Evolutionary conservation across 164 flowering plant genomes (phyloP).

Genomic region (Chimonanthus praecox): DNA sequence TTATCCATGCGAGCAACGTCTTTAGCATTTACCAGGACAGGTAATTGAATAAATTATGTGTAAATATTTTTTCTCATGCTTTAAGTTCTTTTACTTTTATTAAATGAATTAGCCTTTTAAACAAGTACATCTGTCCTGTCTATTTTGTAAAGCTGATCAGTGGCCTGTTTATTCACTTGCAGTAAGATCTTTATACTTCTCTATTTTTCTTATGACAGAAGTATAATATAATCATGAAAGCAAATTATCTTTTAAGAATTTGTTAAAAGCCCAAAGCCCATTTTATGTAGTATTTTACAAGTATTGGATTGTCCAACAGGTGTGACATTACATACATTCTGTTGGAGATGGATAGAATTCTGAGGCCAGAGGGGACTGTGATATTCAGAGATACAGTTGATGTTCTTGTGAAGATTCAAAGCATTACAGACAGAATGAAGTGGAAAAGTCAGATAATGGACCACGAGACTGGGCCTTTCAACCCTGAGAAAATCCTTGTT

Average conservation of each 20-base stretch:
- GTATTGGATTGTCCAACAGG: conserved; percentile 31
- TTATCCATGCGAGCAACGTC: conserved; percentile 72
- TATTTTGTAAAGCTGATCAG: too few relatives aligned
- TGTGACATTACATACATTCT: conserved; percentile 78
- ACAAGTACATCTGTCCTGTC: too few relatives aligned
- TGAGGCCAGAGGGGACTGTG: conserved; percentile 94
- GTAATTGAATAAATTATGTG: conserved; percentile 25
- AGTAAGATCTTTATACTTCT: too few relatives aligned
- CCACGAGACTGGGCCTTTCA: conserved; percentile 92
- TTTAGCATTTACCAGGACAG: conserved; percentile 83
- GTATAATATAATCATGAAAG: too few relatives aligned
- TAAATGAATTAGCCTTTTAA: too few relatives aligned
- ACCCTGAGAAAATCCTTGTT: conserved; percentile 87
- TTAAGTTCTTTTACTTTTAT: too few relatives aligned
- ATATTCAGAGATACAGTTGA: conserved; percentile 87
- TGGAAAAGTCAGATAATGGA: conserved; percentile 85
- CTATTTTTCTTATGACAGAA: too few relatives aligned
- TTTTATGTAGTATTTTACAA: neutral
- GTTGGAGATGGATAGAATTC: conserved; percentile 92
- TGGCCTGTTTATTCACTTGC: too few relatives aligned
- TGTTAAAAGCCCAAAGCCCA: neutral
- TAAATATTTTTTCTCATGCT: too few relatives aligned
- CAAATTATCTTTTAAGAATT: neutral
- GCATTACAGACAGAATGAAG: conserved; percentile 74
- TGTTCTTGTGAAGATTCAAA: conserved; percentile 67